Evolutionary conservation across 2,329 filamentous ascomycete genomes (phyloP), one percentile per base, ranked within the genome.

Genomic region (Talaromyces verruculosus): DNA sequence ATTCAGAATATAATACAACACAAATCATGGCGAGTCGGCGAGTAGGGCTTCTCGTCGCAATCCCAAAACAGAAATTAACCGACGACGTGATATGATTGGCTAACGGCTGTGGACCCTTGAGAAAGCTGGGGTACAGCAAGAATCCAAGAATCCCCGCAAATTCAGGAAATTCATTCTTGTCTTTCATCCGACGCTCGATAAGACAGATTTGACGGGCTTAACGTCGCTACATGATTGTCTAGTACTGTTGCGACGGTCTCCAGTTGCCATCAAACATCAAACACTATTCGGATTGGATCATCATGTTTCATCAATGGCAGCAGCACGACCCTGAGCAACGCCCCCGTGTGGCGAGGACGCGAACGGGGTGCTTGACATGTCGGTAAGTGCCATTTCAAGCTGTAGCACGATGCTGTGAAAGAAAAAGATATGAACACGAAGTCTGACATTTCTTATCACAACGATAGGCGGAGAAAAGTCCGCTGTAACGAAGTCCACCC

Each of bases 401-500:
- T 37, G 30, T 37, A 57, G 51, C 28, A 33, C 25, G 17, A 33
- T 55, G 6, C n/a, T 30, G 17, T 35, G 28, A 13, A 25, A 7
- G 15, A 10, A 25, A 25, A 19, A 15, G 30, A n/a, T 19, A 37
- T 15, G 30, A 35, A 7, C 6, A 57, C 51, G 30, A 22, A 22
- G 10, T 10, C 25, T 53, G 25, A 33, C 15, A 11, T 33, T 53
- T 4, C 51, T 37, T 57, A 19, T 35, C 6, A 37, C n/a, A 57
- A 57, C 17, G 35, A 59, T 67, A 83, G 82, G 68, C 81, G 83
- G 43, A 79, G 83, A 67, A 86, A 85, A 74, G 84, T 85, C 69
- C 81, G 83, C 69, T 86, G 84, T 72, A 83, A 85, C 69, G 84
- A 86, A 74, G 79, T 81, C 68, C 79, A 82, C 65, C 84, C 84